Evolutionary conservation across 1,284 basidiomycete species (phyloP), one percentile per base, ranked within the genome.

Genomic region (Trichosporon asahii): DNA sequence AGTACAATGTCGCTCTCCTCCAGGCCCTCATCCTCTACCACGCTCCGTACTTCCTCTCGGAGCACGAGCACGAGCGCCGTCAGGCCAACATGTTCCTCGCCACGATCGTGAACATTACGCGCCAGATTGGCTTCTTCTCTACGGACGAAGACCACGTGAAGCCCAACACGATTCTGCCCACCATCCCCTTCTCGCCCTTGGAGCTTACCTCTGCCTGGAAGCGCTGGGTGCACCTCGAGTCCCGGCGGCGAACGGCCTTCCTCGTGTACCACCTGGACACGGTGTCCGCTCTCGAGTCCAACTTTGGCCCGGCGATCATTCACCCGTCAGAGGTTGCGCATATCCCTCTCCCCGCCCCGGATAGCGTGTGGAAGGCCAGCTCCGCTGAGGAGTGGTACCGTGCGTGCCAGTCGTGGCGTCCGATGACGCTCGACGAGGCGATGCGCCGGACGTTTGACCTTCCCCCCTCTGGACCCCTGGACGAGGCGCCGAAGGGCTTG

Each of bases 261-360:
- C 75, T 85, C 12, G 78, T 86, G 18, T 85, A 83, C 71, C 78
- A 84, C 68, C 83, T 85, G 61, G 85, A 86, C 73, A 84, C 82
- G 1, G 74, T 85, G 46, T 83, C 82, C 3, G 79, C 81, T 2
- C 74, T 86, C 67, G 85, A 86, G 70, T 80, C 83, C 37, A 79
- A 79, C 61, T 80, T 82, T 53, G 79, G 79, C 6, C 78, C 80
- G 11, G 57, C 57, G 14, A 80, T 81, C 69, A 75, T 85, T 7
- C 72, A 77, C 1, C 74, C 82, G 0, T 76, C 74, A 66, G 84
- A 85, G 67, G 35, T 84, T 1, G 76, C 80, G 0, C 70, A 76
- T 29, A 66, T 86, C 14, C 84, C 85, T 0, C 76, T 85, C 0
- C 85, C 85, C 0, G 84, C 84, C 1, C 79, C 84, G 0, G 82